Conservation (phyloP, 2,329 filamentous ascomycete species). For the Botrytis squamosa region DNA sequence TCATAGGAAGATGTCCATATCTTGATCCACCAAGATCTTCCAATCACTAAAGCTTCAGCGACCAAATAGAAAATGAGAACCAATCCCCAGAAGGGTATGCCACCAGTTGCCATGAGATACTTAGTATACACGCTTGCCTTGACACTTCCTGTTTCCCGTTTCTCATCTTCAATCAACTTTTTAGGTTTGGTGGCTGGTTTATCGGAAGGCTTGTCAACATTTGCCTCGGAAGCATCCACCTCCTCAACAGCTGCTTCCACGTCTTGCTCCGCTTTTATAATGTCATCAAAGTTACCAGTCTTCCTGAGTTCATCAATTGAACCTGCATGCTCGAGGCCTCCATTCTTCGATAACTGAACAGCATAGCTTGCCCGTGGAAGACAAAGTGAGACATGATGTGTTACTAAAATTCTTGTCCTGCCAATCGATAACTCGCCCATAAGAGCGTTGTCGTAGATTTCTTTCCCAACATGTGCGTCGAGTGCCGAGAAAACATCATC, state of each 20-base stretch:
- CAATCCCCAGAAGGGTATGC: constrained; percentile 57
- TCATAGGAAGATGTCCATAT: constrained; percentile 55
- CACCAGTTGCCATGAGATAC: constrained; percentile 66
- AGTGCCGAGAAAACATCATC: constrained; percentile 80
- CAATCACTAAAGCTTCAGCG: constrained; percentile 32
- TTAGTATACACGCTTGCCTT: constrained; percentile 62
- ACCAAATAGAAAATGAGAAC: constrained; percentile 53
- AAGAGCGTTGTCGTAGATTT: constrained; percentile 73
- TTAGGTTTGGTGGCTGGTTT: constrained; percentile 44
- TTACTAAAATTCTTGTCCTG: constrained; percentile 73
- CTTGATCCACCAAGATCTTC: constrained; percentile 60
- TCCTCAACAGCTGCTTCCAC: constrained; percentile 47
- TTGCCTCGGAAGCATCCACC: constrained; percentile 48
- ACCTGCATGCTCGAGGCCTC: constrained; percentile 58
- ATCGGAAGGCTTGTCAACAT: constrained; percentile 43
- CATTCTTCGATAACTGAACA: constrained; percentile 68
- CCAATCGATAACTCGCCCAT: constrained; percentile 65
- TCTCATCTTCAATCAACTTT: constrained; percentile 74
- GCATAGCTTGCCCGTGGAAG: constrained; percentile 69
- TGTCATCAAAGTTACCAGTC: constrained; percentile 54
- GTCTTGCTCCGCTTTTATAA: constrained; percentile 54
- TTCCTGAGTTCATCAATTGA: constrained; percentile 58
- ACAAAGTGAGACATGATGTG: constrained; percentile 72
- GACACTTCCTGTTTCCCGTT: constrained; percentile 65
- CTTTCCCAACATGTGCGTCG: constrained; percentile 74